Evolutionary conservation across 768 basidiomycete species (phyloP).

Genomic region (Psilocybe tampanensis): DNA sequence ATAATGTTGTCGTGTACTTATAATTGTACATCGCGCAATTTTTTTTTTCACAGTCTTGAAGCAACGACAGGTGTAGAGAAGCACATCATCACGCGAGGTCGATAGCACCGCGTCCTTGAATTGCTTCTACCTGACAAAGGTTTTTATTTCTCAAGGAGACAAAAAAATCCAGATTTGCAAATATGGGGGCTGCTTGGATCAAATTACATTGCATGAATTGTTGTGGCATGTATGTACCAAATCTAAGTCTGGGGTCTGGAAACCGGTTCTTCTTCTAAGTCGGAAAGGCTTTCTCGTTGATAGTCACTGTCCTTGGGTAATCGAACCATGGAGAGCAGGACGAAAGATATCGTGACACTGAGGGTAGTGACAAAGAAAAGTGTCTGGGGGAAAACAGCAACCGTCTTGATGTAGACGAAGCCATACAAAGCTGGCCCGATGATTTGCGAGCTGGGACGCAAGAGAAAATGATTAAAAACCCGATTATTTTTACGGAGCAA

Average conservation of each 20-base stretch:
- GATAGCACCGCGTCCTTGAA: too few relatives aligned
- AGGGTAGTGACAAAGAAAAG: slow-evolving; percentile 64
- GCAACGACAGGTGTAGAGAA: too few relatives aligned
- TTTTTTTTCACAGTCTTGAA: too few relatives aligned
- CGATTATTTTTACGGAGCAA: background rate
- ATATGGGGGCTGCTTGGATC: too few relatives aligned
- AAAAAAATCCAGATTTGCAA: too few relatives aligned
- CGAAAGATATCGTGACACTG: slow-evolving; percentile 42
- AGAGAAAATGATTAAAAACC: background rate
- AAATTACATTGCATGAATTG: background rate
- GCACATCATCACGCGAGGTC: too few relatives aligned
- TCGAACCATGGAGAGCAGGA: slow-evolving; percentile 50
- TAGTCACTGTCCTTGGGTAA: slow-evolving; percentile 26
- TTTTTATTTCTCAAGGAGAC: too few relatives aligned
- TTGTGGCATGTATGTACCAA: slow-evolving; percentile 4
- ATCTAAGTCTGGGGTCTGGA: slow-evolving; percentile 2
- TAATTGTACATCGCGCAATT: too few relatives aligned
- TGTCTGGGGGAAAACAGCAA: slow-evolving; percentile 65
- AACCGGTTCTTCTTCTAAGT: slow-evolving; percentile 12
- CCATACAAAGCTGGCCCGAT: slow-evolving; percentile 77
- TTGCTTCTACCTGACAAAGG: too few relatives aligned
- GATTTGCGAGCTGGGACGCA: slow-evolving; percentile 55
- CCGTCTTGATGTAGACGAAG: slow-evolving; percentile 69
- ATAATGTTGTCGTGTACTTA: too few relatives aligned
- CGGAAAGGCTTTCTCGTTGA: slow-evolving; percentile 6